Percentiles rank a stretch among this genome's conserved stretches.
Evolutionary conservation across 2,329 filamentous ascomycete species (phyloP).

Genomic region (Gliomastix tumulicola): DNA sequence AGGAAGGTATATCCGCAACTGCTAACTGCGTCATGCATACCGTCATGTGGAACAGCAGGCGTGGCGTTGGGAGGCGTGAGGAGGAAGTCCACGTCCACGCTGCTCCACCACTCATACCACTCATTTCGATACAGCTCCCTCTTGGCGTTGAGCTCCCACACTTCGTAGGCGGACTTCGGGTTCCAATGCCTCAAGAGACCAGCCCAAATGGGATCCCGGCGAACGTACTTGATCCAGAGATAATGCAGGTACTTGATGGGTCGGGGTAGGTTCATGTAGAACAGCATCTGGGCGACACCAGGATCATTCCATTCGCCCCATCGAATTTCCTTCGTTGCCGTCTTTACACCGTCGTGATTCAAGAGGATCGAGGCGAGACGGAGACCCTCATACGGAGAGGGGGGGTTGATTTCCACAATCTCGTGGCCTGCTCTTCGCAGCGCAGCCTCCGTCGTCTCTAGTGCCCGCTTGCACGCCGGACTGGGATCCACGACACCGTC

Average conservation of each 20-base stretch:
- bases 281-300: constrained; percentile 68
- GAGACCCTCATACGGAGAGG: constrained; percentile 68
- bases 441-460: constrained; percentile 64
- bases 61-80: constrained; percentile 84
- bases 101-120: constrained; percentile 85
- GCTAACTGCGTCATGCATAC: constrained; percentile 78
- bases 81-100: constrained; percentile 66
- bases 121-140: constrained; percentile 70
- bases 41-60: constrained; percentile 78
- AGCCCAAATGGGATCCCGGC: constrained; percentile 70
- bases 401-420: constrained; percentile 56
- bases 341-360: constrained; percentile 76
- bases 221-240: constrained; percentile 80
- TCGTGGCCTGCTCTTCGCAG: constrained; percentile 69
- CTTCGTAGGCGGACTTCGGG: constrained; percentile 66
- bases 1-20: constrained; percentile 91
- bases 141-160: constrained; percentile 73
- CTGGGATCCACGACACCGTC: constrained; percentile 81
- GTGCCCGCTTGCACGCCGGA: constrained; percentile 72
- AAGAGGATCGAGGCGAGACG: constrained; percentile 73
- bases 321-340: constrained; percentile 70
- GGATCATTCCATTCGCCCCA: constrained; percentile 73
- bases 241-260: constrained; percentile 81
- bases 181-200: constrained; percentile 67
- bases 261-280: constrained; percentile 65